Evolutionary conservation across 306 rosid genomes (phyloP).

Genomic region (Geum urbanum): DNA sequence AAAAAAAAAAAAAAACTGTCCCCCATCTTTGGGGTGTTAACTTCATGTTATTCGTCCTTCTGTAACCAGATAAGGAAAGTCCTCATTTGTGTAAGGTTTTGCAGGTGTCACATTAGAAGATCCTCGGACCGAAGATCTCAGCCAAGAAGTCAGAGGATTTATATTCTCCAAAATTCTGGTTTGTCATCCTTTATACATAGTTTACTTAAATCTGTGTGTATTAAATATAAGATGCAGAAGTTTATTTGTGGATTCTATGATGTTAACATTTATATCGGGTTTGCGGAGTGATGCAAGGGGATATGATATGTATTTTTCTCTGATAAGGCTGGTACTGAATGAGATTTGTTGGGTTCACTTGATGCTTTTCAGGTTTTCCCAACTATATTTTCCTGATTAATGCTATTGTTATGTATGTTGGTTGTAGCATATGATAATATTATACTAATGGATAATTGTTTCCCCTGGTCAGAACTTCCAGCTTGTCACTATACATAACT

Average conservation of each 20-base stretch:
- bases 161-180: constrained; percentile 95
- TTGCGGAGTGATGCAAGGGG: not conserved
- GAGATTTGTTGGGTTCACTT: not conserved
- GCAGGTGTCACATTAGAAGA: constrained; percentile 91
- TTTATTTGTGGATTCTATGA: not conserved
- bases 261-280: too few species aligned
- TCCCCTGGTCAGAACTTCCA: not conserved
- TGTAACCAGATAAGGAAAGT: not conserved
- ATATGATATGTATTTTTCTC: not conserved
- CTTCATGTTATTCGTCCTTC: constrained; percentile 2
- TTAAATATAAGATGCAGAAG: not conserved
- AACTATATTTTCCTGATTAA: not conserved
- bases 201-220: not conserved
- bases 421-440: not conserved
- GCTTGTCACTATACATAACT: not conserved
- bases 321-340: not conserved
- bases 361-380: not conserved
- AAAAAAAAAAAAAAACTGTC: not conserved
- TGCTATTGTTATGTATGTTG: not conserved
- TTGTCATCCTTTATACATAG: constrained; percentile 32
- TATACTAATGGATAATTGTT: not conserved
- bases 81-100: constrained; percentile 22
- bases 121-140: constrained; percentile 95
- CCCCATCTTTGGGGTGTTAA: too few species aligned
- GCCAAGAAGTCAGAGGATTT: constrained; percentile 98